Evolutionary conservation across 2,329 filamentous ascomycete genomes (phyloP).

Genomic region (Aspergillus jensenii): DNA sequence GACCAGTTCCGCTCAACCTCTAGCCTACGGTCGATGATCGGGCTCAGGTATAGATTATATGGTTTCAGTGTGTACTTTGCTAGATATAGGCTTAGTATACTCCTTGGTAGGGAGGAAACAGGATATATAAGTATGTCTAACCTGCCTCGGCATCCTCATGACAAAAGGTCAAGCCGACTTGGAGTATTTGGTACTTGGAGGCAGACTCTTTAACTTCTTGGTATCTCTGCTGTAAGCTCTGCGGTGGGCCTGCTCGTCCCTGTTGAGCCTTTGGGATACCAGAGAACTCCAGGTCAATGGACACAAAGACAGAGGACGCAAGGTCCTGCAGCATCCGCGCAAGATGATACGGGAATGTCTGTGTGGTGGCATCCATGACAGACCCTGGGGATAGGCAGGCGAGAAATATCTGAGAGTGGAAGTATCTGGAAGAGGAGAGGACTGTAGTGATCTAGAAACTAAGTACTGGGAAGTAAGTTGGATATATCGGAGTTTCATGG

Average conservation of each 20-base stretch:
- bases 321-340: conserved; percentile 59
- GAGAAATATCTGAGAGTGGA: not conserved
- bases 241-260: conserved; percentile 46
- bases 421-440: not conserved
- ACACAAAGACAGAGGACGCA: conserved; percentile 60
- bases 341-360: conserved; percentile 51
- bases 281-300: conserved; percentile 67
- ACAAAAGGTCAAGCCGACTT: conserved; percentile 67
- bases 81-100: conserved; percentile 20
- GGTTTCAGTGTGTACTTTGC: conserved; percentile 59
- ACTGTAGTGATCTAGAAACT: not conserved
- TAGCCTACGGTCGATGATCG: conserved; percentile 53
- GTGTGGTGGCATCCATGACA: conserved; percentile 57
- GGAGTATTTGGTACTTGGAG: conserved; percentile 63
- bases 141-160: conserved; percentile 55
- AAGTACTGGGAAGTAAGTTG: not conserved
- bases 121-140: conserved; percentile 20
- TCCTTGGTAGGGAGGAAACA: not conserved
- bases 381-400: not conserved
- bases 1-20: conserved; percentile 61
- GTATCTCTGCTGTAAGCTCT: conserved; percentile 58
- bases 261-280: conserved; percentile 54
- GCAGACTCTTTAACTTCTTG: conserved; percentile 60
- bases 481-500: not conserved
- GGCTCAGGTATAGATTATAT: conserved; percentile 65